Percentiles rank a stretch among this genome's conserved stretches.
Evolutionary conservation across 352 stramenopile genomes (phyloP).

Genomic region (Sclerospora graminicola): DNA sequence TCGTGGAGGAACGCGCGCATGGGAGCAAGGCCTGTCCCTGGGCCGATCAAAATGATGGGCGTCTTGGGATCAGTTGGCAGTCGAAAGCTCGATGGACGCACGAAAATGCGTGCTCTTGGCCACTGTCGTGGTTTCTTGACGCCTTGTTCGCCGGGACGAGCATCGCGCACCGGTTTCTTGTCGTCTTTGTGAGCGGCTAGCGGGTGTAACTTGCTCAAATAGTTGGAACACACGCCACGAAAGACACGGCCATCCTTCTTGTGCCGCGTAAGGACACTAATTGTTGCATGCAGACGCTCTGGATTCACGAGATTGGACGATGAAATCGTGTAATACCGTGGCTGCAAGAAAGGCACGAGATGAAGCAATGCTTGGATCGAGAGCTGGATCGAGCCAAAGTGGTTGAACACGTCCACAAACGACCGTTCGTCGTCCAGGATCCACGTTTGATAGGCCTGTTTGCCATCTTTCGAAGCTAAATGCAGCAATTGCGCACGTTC

Average conservation of each 20-base stretch:
- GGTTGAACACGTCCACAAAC: conserved; percentile 85
- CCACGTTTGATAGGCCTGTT: conserved; percentile 90
- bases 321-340: conserved; percentile 97
- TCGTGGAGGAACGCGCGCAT: conserved; percentile 97
- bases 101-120: conserved; percentile 83
- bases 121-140: conserved; percentile 53
- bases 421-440: conserved; percentile 87
- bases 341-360: conserved; percentile 88
- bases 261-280: conserved; percentile 86
- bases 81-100: conserved; percentile 93
- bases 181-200: conserved; percentile 22
- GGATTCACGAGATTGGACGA: conserved; percentile 90
- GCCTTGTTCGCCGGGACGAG: conserved; percentile 60
- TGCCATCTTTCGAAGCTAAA: conserved; percentile 81
- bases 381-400: conserved; percentile 56
- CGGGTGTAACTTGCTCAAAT: conserved; percentile 69
- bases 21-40: conserved; percentile 94
- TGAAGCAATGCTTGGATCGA: conserved; percentile 83
- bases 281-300: conserved; percentile 89
- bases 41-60: conserved; percentile 93
- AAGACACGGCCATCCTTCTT: conserved; percentile 78
- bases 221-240: conserved; percentile 90
- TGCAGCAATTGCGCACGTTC: conserved; percentile 47
- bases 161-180: conserved; percentile 71
- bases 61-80: conserved; percentile 79